Conservation (phyloP, 2,329 filamentous ascomycete genomes). For the Phialophora chinensis region DNA sequence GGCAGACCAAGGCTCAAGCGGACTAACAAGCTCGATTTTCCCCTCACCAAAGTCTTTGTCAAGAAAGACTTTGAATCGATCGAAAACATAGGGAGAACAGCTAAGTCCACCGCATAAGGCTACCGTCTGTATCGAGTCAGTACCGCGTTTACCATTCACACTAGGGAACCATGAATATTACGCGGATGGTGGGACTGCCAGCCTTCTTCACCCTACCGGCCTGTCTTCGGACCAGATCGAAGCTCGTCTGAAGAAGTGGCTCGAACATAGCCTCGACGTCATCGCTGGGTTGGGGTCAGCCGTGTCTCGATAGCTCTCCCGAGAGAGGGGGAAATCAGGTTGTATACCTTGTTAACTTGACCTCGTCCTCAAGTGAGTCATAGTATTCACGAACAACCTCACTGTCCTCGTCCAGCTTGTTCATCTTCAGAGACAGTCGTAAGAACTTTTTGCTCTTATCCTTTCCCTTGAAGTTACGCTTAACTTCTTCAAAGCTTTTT, state of each 20-base stretch:
- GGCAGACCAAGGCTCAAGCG: conserved; percentile 32
- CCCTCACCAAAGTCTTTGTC: conserved; percentile 3
- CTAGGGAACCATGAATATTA: neutral
- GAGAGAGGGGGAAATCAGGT: neutral
- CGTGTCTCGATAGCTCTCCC: neutral
- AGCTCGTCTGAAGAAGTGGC: conserved; percentile 21
- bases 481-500: conserved; percentile 45
- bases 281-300: conserved; percentile 10
- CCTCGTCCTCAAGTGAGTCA: conserved; percentile 13
- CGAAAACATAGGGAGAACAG: conserved; percentile 28
- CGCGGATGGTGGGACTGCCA: neutral
- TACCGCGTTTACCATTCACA: too few species aligned
- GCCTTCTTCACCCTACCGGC: conserved; percentile 11
- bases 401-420: neutral
- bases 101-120: conserved; percentile 30
- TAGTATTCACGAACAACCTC: neutral
- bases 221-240: conserved; percentile 26
- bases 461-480: conserved; percentile 41
- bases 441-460: conserved; percentile 2
- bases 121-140: conserved; percentile 24
- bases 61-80: conserved; percentile 29
- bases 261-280: conserved; percentile 31
- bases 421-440: neutral
- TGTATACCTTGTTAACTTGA: conserved; percentile 1
- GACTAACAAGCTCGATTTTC: conserved; percentile 22